Evolutionary conservation across 441 rosid species (phyloP).

Genomic region (Populus trichocarpa): DNA sequence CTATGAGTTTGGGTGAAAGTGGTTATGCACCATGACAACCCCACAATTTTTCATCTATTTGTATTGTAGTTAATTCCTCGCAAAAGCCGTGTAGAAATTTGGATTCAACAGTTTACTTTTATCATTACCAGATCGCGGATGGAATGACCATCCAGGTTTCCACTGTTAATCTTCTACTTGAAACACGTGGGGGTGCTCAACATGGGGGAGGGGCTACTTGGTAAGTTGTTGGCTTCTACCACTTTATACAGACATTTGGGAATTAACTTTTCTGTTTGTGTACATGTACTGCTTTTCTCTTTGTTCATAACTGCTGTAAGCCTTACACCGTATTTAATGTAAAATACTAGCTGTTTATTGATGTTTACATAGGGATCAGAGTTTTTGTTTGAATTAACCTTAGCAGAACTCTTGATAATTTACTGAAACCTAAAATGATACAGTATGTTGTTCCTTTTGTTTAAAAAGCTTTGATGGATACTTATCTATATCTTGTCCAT

Average conservation of each 20-base stretch:
- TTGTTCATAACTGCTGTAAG: not conserved
- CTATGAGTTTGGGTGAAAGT: too few species aligned
- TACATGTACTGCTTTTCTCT: not conserved
- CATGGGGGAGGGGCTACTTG: constrained; percentile 76
- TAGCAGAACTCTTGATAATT: not conserved
- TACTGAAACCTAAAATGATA: not conserved
- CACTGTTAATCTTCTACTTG: constrained; percentile 91
- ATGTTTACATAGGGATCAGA: not conserved
- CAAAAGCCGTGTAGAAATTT: constrained; percentile 6
- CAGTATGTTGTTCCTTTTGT: not conserved
- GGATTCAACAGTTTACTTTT: constrained; percentile 11
- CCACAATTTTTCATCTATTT: not conserved
- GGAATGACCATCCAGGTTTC: constrained; percentile 90
- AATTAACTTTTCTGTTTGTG: not conserved
- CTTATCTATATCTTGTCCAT: constrained; percentile 14
- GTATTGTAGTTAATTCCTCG: not conserved
- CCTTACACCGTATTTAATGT: not conserved
- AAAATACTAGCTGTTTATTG: not conserved
- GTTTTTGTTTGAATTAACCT: not conserved
- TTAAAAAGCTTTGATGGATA: not conserved
- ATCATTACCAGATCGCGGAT: constrained; percentile 83
- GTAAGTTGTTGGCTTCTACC: constrained; percentile 39
- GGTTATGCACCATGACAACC: not conserved
- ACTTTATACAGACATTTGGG: not conserved
- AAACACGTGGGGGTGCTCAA: constrained; percentile 72